Evolutionary conservation across 2,329 filamentous ascomycete genomes (phyloP).

Genomic region (Cryphonectria radicalis): DNA sequence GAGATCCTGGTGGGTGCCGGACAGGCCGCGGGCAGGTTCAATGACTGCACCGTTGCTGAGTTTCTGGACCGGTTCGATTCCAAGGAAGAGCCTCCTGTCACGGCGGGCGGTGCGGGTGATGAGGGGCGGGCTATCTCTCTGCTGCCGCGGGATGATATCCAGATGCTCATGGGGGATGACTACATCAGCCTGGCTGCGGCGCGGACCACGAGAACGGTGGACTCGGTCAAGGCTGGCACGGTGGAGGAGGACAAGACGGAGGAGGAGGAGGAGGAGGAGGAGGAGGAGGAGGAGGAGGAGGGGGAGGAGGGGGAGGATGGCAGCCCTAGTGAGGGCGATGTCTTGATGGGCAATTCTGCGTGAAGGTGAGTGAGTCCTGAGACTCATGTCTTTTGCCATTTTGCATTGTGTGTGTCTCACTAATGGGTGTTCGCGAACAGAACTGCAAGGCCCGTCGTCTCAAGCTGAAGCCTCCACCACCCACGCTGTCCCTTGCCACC

Average conservation of each 20-base stretch:
- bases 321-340: neutral
- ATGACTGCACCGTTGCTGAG: slow-evolving; percentile 11
- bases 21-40: slow-evolving; percentile 21
- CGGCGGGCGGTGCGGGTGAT: neutral
- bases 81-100: neutral
- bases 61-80: slow-evolving; percentile 24
- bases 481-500: neutral
- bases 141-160: slow-evolving; percentile 24
- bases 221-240: slow-evolving; percentile 2
- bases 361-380: neutral
- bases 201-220: slow-evolving; percentile 12
- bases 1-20: slow-evolving; percentile 18
- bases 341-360: neutral
- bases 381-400: neutral
- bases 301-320: too few relatives aligned
- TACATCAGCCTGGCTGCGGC: slow-evolving; percentile 18
- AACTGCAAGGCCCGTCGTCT: neutral
- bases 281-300: neutral
- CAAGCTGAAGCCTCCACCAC: neutral
- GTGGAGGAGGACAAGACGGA: neutral
- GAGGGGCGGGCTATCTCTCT: slow-evolving; percentile 12
- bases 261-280: too few relatives aligned
- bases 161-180: slow-evolving; percentile 28
- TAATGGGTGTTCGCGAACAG: neutral
- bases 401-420: neutral